Base-by-base conservation (phyloP, 192 early-diverging fungal genomes). In the Blastocladiella britannica region DNA sequence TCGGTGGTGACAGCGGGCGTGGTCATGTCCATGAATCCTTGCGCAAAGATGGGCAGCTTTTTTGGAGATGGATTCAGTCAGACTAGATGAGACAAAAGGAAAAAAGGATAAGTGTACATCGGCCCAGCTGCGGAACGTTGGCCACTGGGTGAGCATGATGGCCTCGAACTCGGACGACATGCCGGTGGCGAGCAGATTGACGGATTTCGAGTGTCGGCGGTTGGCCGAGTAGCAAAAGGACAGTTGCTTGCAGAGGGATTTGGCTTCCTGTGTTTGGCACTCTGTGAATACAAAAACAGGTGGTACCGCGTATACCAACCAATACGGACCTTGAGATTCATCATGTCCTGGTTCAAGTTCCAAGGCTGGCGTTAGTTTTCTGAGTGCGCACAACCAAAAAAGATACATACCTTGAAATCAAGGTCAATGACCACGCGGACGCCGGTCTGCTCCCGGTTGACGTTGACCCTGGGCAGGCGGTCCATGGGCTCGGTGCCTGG, bases 371-470 rank as follows among this genome's bases (percentile, higher is more conserved):
- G 5, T 25, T 29, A 22, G 43, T 1, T 20, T 25, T 29, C 30
- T 57, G 26, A 47, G 24, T 26, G 6, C 18, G 25, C 28, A 12
- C 25, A 23, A 15, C 22, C 58, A n/a, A 20, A 28, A 20, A 26
- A 31, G 37, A 25, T 51, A 4, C 6, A 7, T 37, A 37, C 72
- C 56, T 87, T 82, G 72, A 89, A 89, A 1, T 74, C 72, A 63
- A 84, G 78, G 58, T 93, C 92, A 27, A 96, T 71, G 0, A 88
- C 73, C 43, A 92, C 63, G 25, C 69, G 66, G 24, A 86, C 67
- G 0, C 65, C 71, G 9, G 71, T 47, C 2, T 47, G 15, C 37
- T 47, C 37, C 15, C 15, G 37, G 15, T 47, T 47, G 15, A 47
- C 37, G 15, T n/a, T n/a, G n/a, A n/a, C n/a, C n/a, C n/a, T n/a